Evolutionary conservation across 2,329 filamentous ascomycete genomes (phyloP).

Genomic region (Pseudogymnoascus sp.): DNA sequence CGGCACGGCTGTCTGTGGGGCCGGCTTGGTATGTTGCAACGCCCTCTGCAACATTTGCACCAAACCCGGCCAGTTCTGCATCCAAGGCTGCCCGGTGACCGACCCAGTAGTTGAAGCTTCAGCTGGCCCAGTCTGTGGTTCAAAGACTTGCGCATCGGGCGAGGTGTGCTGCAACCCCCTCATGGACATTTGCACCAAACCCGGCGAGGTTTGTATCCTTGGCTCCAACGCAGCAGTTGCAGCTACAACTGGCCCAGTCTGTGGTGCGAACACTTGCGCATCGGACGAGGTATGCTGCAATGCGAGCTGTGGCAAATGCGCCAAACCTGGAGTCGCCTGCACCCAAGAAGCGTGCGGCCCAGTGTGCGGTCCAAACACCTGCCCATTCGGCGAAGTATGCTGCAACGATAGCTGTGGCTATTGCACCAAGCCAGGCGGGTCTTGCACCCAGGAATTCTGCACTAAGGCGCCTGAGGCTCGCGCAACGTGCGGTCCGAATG

Average conservation of each 20-base stretch:
- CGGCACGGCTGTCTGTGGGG: neutral
- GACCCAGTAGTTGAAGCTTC: neutral
- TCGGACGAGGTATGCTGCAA: constrained; percentile 23
- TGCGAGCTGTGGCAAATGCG: constrained; percentile 19
- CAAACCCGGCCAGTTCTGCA: neutral
- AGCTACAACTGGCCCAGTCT: neutral
- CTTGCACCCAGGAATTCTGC: neutral
- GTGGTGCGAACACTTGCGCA: constrained; percentile 7
- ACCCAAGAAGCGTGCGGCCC: constrained; percentile 17
- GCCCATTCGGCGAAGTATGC: neutral
- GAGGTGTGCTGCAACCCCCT: neutral
- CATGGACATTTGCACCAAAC: constrained; percentile 2
- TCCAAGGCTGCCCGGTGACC: neutral
- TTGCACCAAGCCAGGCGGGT: neutral
- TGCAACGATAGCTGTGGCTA: neutral
- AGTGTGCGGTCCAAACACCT: neutral
- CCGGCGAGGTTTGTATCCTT: neutral
- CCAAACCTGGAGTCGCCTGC: constrained; percentile 15
- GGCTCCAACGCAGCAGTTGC: neutral
- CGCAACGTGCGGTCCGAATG: neutral
- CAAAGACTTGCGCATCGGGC: neutral
- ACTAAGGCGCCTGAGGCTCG: neutral
- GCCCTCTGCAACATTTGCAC: neutral
- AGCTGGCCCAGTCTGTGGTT: neutral
- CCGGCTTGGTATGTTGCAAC: neutral